These are phyloP conservation scores for Ramichloridium luteum DNA, from an alignment of 2,329 filamentous ascomycete species.

Conservation along the genomic window DNA sequence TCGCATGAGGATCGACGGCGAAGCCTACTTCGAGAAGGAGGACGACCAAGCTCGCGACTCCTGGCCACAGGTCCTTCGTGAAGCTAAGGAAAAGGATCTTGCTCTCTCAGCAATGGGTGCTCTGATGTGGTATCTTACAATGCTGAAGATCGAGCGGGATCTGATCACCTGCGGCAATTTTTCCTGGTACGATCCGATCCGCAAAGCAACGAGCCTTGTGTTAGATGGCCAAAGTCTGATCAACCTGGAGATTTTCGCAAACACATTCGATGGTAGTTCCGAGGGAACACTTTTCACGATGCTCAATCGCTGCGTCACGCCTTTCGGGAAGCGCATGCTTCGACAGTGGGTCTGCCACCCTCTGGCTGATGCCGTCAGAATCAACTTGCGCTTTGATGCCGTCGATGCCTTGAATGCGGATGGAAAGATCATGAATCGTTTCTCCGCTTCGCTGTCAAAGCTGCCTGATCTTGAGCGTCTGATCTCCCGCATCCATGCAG, in stretches of 20 bases:
- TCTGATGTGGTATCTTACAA: conserved; percentile 70
- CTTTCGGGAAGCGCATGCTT: conserved; percentile 92
- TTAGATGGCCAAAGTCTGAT: conserved; percentile 92
- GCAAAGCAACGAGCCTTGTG: conserved; percentile 76
- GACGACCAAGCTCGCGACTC: conserved; percentile 45
- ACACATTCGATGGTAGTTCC: conserved; percentile 71
- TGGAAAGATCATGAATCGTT: conserved; percentile 66
- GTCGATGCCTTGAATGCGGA: conserved; percentile 88
- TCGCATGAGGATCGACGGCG: conserved; percentile 65
- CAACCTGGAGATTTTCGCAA: conserved; percentile 95
- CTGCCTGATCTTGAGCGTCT: conserved; percentile 90
- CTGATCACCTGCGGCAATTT: conserved; percentile 86
- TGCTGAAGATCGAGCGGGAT: conserved; percentile 75
- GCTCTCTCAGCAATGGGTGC: conserved; percentile 87
- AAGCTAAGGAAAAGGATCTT: conserved; percentile 64
- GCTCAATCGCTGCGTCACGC: conserved; percentile 87
- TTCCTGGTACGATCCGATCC: conserved; percentile 81
- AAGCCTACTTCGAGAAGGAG: conserved; percentile 60
- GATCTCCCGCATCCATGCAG: conserved; percentile 88
- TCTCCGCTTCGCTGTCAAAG: conserved; percentile 75
- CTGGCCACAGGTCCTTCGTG: conserved; percentile 66
- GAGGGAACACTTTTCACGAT: conserved; percentile 85
- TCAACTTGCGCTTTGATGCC: conserved; percentile 88
- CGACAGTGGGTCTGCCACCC: conserved; percentile 97
- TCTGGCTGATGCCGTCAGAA: conserved; percentile 70